phyloP scores from a whole-genome alignment of 2,329 filamentous ascomycete species.

The Penicillium sp. region DNA sequence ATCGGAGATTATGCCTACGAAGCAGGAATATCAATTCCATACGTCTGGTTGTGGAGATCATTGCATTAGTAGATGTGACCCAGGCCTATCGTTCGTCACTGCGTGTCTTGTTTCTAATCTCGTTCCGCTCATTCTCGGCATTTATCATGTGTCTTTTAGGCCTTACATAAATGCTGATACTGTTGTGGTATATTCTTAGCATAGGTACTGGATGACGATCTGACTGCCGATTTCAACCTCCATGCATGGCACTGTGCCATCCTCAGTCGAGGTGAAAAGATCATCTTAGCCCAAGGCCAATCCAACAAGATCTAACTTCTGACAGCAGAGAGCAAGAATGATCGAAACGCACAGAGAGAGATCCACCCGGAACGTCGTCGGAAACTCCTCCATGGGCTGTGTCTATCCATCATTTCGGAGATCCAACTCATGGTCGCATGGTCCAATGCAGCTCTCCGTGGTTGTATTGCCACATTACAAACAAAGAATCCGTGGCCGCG shows the following conservation, averaged over 20 bases:
- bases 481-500: background rate
- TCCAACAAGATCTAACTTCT: slow-evolving; percentile 4
- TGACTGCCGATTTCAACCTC: slow-evolving; percentile 8
- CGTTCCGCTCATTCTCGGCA: background rate
- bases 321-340: background rate
- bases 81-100: background rate
- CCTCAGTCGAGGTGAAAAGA: slow-evolving; percentile 16
- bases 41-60: background rate
- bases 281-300: slow-evolving; percentile 1
- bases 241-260: slow-evolving; percentile 4
- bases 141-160: background rate
- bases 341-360: background rate
- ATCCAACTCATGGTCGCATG: slow-evolving; percentile 20
- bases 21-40: background rate
- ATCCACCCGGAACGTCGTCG: background rate
- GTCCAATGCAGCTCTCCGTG: slow-evolving; percentile 22
- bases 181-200: background rate
- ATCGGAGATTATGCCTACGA: slow-evolving; percentile 3
- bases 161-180: background rate
- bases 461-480: slow-evolving; percentile 13
- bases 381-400: background rate
- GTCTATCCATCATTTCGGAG: slow-evolving; percentile 10
- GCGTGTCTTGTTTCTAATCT: background rate
- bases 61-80: background rate
- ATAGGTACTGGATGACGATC: slow-evolving; percentile 9